Base-by-base conservation (phyloP, 768 basidiomycete genomes). In the Leccinum uliginosum region DNA sequence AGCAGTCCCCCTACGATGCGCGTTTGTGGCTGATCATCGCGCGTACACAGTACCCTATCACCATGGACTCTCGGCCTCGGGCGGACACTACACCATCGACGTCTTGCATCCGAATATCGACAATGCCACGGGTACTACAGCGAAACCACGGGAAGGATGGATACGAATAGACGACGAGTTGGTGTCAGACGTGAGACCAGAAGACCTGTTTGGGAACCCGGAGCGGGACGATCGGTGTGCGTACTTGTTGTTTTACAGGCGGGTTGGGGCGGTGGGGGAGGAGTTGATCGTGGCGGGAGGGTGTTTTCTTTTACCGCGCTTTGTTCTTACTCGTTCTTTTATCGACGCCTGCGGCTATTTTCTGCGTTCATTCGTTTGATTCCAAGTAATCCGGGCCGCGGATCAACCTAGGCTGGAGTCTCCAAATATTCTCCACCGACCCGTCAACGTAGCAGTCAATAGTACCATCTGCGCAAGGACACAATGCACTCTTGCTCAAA, bases 71-170 rank as follows among this genome's bases (percentile, higher is more conserved):
- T 90, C 91, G 7, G 93, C 96, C 0, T 86, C 87, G 1, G 93
- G 94, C 3, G 96, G 96, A 1, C 96, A 98, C 72, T 98, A 98
- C 74, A 98, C 95, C 3, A 82, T 96, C 48, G 89, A 93, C 64
- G 89, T 95, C 10, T 75, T 95, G 2, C 87, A 91, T 62, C 89
- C 87, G 3, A 81, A 82, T 60, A 78, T 85, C 34, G 82, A 80
- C 69, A 74, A 79, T 10, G 66, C 60, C 54, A 47, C 52, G n/a
- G 53, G 55, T 5, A 29, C 44, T 9, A 56, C 48, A 6, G 55
- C 58, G 9, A 68, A 63, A 26, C 74, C 77, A 2, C 77, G 79
- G 6, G 85, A 89, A 56, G 86, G 83, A 10, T 98, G 96, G 96
- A 78, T 97, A 58, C 85, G 95, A 50, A 89, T 98, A 53, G 95